Evolutionary conservation across 2,329 filamentous ascomycete genomes (phyloP).

Genomic region (Epichloe coenophiala): DNA sequence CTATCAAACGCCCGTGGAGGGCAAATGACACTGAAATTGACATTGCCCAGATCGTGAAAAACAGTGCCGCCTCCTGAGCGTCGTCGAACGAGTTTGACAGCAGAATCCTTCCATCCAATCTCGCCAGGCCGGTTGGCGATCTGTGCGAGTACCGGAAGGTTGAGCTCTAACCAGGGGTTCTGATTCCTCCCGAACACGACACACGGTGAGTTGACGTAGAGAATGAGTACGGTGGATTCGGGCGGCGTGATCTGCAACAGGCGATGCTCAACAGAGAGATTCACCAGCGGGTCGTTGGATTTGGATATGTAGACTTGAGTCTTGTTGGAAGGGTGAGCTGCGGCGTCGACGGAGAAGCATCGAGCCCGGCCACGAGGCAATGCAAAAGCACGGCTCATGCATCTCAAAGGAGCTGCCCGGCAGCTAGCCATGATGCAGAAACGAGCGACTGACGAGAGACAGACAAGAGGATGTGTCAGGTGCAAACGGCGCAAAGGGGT

Average conservation of each 20-base stretch:
- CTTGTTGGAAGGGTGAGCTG: conserved; percentile 29
- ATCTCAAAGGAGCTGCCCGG: not conserved
- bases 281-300: conserved; percentile 65
- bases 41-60: conserved; percentile 84
- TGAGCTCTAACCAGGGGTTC: conserved; percentile 91
- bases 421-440: not conserved
- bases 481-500: not conserved
- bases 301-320: conserved; percentile 59
- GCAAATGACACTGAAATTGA: conserved; percentile 89
- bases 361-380: conserved; percentile 1
- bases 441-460: not conserved
- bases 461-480: not conserved
- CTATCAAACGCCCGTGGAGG: conserved; percentile 71
- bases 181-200: conserved; percentile 92
- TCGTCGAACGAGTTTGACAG: conserved; percentile 57
- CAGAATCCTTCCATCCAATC: conserved; percentile 13
- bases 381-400: not conserved
- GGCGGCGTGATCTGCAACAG: conserved; percentile 62
- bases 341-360: conserved; percentile 23
- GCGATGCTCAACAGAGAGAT: conserved; percentile 88
- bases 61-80: conserved; percentile 85
- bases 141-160: conserved; percentile 46
- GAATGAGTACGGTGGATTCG: conserved; percentile 65
- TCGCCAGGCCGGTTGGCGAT: conserved; percentile 10
- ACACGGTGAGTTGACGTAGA: conserved; percentile 79